Evolutionary conservation across 345 rosid species (phyloP).

Genomic region (Sisymbrium irio): DNA sequence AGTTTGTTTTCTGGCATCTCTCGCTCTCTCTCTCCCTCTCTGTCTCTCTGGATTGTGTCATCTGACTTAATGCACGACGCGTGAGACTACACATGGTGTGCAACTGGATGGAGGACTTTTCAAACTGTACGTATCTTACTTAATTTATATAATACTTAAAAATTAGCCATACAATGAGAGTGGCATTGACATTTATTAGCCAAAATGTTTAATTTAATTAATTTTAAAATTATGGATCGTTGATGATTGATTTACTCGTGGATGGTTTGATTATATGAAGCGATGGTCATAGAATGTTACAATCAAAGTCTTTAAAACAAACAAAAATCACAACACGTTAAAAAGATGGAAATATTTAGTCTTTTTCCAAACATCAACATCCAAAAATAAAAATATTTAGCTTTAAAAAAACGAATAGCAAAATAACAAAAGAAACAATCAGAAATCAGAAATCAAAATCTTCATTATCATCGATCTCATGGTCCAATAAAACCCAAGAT

Average conservation of each 20-base stretch:
- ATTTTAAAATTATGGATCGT: not conserved
- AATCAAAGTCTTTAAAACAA: not conserved
- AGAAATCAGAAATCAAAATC: slow-evolving; percentile 18
- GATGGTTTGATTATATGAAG: slow-evolving; percentile 9
- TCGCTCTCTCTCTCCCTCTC: not conserved
- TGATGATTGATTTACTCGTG: slow-evolving; percentile 11
- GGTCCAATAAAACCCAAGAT: slow-evolving; percentile 75
- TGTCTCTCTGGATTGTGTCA: not conserved
- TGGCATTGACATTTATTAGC: slow-evolving; percentile 5
- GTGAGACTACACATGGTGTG: not conserved
- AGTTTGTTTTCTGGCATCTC: not conserved
- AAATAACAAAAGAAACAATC: not conserved
- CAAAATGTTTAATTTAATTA: not conserved
- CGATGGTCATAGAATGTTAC: not conserved
- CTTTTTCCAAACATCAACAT: slow-evolving; percentile 10
- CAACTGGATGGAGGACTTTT: not conserved
- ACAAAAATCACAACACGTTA: not conserved
- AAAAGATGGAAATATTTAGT: not conserved
- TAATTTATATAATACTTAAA: not conserved
- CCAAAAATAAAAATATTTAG: not conserved
- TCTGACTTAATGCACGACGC: not conserved
- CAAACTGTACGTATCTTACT: slow-evolving; percentile 1
- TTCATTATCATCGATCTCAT: slow-evolving; percentile 46
- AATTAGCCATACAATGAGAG: not conserved
- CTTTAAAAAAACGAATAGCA: too few species aligned